phyloP scores from a whole-genome alignment of 2,329 filamentous ascomycete genomes.

The Trichoderma brevicompactum region DNA sequence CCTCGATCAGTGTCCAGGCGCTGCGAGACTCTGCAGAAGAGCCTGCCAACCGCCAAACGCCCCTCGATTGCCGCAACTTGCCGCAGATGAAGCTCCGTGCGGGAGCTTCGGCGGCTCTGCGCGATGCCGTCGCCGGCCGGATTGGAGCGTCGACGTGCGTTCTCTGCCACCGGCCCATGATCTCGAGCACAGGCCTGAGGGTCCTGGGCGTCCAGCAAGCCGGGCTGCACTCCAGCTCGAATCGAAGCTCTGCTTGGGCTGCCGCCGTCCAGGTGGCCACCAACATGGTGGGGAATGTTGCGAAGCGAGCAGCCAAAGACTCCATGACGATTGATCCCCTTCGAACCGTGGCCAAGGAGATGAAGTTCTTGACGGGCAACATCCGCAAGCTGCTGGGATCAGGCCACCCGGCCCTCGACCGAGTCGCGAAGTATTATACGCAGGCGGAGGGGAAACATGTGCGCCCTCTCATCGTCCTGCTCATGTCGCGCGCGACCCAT shows the following conservation, averaged over 20 bases:
- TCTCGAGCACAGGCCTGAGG: slow-evolving; percentile 36
- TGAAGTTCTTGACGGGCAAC: slow-evolving; percentile 93
- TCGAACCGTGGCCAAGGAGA: slow-evolving; percentile 89
- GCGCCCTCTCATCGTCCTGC: slow-evolving; percentile 87
- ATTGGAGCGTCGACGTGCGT: slow-evolving; percentile 39
- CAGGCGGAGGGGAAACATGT: slow-evolving; percentile 96
- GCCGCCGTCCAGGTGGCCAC: slow-evolving; percentile 73
- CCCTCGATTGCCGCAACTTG: slow-evolving; percentile 8
- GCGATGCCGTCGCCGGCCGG: slow-evolving; percentile 43
- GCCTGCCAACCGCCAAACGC: background rate
- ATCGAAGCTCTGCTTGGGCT: slow-evolving; percentile 69
- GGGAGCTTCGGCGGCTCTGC: slow-evolving; percentile 54
- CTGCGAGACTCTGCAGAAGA: background rate
- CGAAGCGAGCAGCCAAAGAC: slow-evolving; percentile 64
- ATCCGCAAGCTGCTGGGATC: slow-evolving; percentile 92
- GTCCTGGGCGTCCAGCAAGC: slow-evolving; percentile 39
- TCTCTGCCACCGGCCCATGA: slow-evolving; percentile 41
- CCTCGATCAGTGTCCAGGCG: background rate
- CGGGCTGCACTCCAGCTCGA: slow-evolving; percentile 50
- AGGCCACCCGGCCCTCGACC: slow-evolving; percentile 91
- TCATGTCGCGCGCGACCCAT: slow-evolving; percentile 95
- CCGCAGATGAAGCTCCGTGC: slow-evolving; percentile 57
- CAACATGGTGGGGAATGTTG: slow-evolving; percentile 71
- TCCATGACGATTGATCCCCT: slow-evolving; percentile 84
- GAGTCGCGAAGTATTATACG: slow-evolving; percentile 97